Evolutionary conservation across 2,329 filamentous ascomycete genomes (phyloP), one percentile per base, ranked within the genome.

Genomic region (Talaromyces amestolkiae): DNA sequence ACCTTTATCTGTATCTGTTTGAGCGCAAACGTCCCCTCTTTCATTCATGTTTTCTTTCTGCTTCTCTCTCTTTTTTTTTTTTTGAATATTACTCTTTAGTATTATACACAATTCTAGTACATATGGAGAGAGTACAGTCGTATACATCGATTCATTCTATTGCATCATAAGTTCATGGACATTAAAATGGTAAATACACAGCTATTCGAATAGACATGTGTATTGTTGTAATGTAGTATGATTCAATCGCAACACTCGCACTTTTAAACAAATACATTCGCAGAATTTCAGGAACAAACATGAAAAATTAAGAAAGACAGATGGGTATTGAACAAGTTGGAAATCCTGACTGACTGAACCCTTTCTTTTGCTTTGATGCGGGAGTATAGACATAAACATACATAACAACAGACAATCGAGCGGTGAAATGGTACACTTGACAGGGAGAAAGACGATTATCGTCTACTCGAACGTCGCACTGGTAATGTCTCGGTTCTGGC

Each of bases 391-490:
- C 56, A 59, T 39, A 45, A 53, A 63, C 41, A 64, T 35, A 47
- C 37, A 39, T 45, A 45, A 33, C 13, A 59, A 45, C 35, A 49
- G 59, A 51, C 13, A 61, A 27, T 37, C 59, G 22, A 5, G 33
- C 17, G 27, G n/a, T 17, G n/a, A 17, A 47, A 49, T 19, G 19
- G 17, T 51, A 61, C 24, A 61, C n/a, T 51, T 13, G 24, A 22
- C 13, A 43, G 10, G 19, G 45, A 31, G 24, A 9, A 51, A 27
- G 7, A 27, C 27, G 11, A 31, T 54, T 45, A 66, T 11, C 65
- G 65, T 58, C 65, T 59, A 45, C 58, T 65, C 17, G 65, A 67
- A 31, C 65, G 65, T 33, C 65, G 65, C 24, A 67, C 65, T 15
- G 65, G 65, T 27, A 67, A 31, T n/a, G 56, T 59, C 53, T 62